phyloP scores from a whole-genome alignment of 345 rosid species.

The Stellera chamaejasme region DNA sequence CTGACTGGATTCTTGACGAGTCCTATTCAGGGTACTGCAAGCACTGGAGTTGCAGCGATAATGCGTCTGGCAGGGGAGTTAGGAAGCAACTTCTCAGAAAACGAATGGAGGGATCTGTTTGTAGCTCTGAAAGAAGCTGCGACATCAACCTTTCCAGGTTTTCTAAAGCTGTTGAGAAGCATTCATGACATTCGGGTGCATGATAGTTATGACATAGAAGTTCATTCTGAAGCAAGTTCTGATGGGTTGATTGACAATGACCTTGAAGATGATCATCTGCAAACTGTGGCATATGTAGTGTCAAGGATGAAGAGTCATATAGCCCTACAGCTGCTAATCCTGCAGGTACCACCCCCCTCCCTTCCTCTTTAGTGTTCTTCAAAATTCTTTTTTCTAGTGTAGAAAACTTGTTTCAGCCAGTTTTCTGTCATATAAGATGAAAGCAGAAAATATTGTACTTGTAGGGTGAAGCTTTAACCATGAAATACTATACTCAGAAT shows the following conservation, averaged over 20 bases:
- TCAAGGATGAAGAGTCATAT: conserved; percentile 82
- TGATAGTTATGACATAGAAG: conserved; percentile 19
- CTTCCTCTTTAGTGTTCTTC: background rate
- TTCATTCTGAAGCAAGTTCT: conserved; percentile 47
- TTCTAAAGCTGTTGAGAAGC: conserved; percentile 61
- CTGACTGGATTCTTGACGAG: conserved; percentile 64
- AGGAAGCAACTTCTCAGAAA: conserved; percentile 48
- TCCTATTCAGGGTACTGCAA: conserved; percentile 75
- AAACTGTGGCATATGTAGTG: conserved; percentile 64
- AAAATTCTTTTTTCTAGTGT: background rate
- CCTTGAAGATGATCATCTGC: conserved; percentile 65
- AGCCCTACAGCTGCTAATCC: conserved; percentile 58
- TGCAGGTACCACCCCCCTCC: conserved; percentile 44
- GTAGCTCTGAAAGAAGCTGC: conserved; percentile 66
- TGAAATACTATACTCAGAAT: background rate
- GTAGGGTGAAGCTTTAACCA: background rate
- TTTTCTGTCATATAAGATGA: conserved; percentile 1
- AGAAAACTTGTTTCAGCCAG: background rate
- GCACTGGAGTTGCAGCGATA: conserved; percentile 63
- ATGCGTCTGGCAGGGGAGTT: conserved; percentile 54
- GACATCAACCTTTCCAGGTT: conserved; percentile 49
- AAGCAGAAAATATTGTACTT: background rate
- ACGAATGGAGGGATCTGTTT: conserved; percentile 67
- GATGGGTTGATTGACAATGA: conserved; percentile 47
- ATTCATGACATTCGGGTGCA: conserved; percentile 53